Percentiles rank a stretch among this genome's conserved stretches.
Evolutionary conservation across 495 filamentous ascomycete genomes (phyloP).

Genomic region (Immersiella caudata): DNA sequence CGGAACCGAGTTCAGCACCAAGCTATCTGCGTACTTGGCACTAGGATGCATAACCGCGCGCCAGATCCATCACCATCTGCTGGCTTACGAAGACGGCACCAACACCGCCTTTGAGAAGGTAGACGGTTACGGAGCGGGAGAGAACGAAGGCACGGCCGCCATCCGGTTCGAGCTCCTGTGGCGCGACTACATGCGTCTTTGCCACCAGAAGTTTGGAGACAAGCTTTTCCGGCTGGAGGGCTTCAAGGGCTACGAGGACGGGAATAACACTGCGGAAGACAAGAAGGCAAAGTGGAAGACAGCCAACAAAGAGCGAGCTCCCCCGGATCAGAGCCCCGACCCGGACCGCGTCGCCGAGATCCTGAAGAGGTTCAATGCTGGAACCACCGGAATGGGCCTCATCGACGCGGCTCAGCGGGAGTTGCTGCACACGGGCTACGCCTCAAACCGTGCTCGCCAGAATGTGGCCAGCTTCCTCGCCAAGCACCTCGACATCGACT

Average conservation of each 20-base stretch:
- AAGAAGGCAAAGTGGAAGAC: conserved; percentile 45
- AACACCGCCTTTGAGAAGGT: conserved; percentile 36
- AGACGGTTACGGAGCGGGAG: conserved; percentile 62
- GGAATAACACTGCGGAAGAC: conserved; percentile 15
- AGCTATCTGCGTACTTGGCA: conserved; percentile 68
- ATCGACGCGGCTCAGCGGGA: conserved; percentile 74
- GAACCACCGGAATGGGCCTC: conserved; percentile 67
- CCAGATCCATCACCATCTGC: conserved; percentile 63
- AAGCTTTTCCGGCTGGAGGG: conserved; percentile 64
- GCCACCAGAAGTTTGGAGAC: conserved; percentile 63
- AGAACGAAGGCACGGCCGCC: conserved; percentile 66
- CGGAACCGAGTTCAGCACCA: conserved; percentile 68
- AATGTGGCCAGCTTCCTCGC: conserved; percentile 72
- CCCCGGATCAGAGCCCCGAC: conserved; percentile 34
- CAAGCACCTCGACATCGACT: conserved; percentile 72
- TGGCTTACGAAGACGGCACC: conserved; percentile 65
- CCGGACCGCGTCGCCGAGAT: conserved; percentile 38
- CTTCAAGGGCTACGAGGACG: conserved; percentile 43
- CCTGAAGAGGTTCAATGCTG: conserved; percentile 58
- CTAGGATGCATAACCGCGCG: conserved; percentile 69
- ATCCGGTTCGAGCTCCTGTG: conserved; percentile 73
- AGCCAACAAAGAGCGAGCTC: conserved; percentile 21
- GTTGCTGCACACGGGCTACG: conserved; percentile 70
- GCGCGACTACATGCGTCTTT: conserved; percentile 76
- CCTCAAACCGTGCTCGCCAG: conserved; percentile 69